Evolutionary conservation across 768 basidiomycete species (phyloP), one percentile per base, ranked within the genome.

Genomic region (Panaeolus papilionaceus): DNA sequence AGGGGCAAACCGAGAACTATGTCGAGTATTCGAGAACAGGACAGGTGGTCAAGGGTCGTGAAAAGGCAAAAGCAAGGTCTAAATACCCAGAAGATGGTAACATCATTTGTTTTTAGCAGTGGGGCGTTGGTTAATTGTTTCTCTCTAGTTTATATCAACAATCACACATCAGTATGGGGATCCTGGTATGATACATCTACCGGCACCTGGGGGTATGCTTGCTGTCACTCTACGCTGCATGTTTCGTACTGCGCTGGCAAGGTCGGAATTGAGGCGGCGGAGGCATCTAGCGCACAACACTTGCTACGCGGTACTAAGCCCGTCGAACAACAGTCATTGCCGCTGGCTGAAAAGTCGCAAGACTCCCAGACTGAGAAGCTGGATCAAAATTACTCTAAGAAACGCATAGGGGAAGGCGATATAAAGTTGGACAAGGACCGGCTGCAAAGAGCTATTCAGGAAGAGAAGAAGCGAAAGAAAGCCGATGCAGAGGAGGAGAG

Each of bases 31-130:
- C 95, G 65, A 84, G 95, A 69, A 87, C 93, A 26, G 98, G 98
- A 20, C 89, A 93, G 74, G 86, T 99, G 65, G 85, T 99, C 71
- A 96, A 94, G 80, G 98, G 98, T 38, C 88, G 89, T 69, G 98
- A 99, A 81, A 86, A 89, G 63, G 95, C 89, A 0, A 95, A 95
- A 76, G 89, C 88, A 47, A 86, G 85, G 74, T 96, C 95, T 38
- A 99, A 98, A 79, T 99, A 99, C 78, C 90, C 93, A 4, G 98
- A 99, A 81, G 95, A 99, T 86, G 91, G 96, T 96, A 76, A 69
- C 91, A 84, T 3, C 33, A 54, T 67, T 67, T 26, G 38, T 44
- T 66, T 64, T 26, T 37, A 9, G 69, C 42, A 8, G 11, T 58
- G 54, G n/a, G 16, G 14, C 11, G 5, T 58, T 49, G 47, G 33